Conservation (phyloP, 108 stramenopile species). For the Skeletonema costatum region DNA sequence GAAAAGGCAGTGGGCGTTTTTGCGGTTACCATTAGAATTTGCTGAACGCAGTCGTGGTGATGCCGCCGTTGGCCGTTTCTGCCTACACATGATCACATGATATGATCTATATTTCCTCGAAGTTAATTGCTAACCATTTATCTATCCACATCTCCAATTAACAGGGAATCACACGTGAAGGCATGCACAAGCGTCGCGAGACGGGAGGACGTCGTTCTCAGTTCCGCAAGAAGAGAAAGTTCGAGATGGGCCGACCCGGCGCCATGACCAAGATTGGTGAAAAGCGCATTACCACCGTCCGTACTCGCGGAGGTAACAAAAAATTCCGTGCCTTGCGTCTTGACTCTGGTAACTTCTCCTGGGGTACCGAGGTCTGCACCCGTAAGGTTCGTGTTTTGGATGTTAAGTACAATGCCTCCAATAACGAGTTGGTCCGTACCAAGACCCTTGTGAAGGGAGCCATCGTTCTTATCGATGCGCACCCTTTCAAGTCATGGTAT, state of each 20-base stretch:
- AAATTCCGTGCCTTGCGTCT: slow-evolving; percentile 98
- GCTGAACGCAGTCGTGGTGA: background rate
- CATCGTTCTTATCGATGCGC: slow-evolving; percentile 97
- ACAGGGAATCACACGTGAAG: slow-evolving; percentile 98
- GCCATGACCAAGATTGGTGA: slow-evolving; percentile 99
- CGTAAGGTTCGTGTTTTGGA: slow-evolving; percentile 99
- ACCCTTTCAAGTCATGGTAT: slow-evolving; percentile 98
- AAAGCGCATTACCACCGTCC: slow-evolving; percentile 90
- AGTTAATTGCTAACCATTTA: background rate
- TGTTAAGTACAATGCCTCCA: slow-evolving; percentile 99
- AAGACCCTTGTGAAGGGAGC: slow-evolving; percentile 99
- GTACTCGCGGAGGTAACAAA: slow-evolving; percentile 95
- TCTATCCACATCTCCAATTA: background rate
- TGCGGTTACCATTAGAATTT: background rate
- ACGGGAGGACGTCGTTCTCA: slow-evolving; percentile 97
- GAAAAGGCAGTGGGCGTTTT: background rate
- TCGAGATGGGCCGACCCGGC: slow-evolving; percentile 96
- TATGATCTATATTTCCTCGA: too few species aligned
- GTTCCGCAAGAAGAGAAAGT: slow-evolving; percentile 99
- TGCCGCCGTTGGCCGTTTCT: background rate
- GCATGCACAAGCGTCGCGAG: slow-evolving; percentile 98
- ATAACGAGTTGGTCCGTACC: slow-evolving; percentile 99
- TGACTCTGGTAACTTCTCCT: slow-evolving; percentile 98
- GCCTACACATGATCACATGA: background rate
- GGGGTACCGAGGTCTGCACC: slow-evolving; percentile 98